Base-by-base conservation (phyloP, 2,329 filamentous ascomycete genomes). In the Xylaria sp. region DNA sequence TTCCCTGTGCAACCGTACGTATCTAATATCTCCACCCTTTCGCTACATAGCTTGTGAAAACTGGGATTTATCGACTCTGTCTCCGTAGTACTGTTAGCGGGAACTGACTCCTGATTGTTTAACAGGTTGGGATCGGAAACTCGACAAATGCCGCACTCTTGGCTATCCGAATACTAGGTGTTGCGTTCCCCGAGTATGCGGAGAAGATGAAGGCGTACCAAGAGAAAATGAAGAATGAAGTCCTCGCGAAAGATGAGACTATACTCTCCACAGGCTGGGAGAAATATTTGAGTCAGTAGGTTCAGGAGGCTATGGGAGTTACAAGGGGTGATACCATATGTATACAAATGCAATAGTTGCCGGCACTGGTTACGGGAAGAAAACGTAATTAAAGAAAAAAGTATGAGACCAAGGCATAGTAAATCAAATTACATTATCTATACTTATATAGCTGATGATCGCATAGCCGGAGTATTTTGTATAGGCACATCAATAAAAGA, bases 121-220 rank as follows among this genome's bases (percentile, higher is more conserved):
- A 66, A 67, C 10, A 71, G 0, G 91, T 94, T 3, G 92, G 89
- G 12, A 93, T 94, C 79, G 93, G 93, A 80, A 94, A 94, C 81
- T 91, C 90, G 28, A 91, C 91, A 65, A 94, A 94, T 75, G 92
- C 92, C 0, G 92, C 89, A 0, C 83, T 94, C 20, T 81, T 93
- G n/a, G 91, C 92, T 0, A 86, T 91, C 23, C 84, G 91, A 20
- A 91, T 93, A 41, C 79, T 94, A 3, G 90, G 90, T 3, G 80
- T 87, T 3, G 84, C 82, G 46, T 86, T 91, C 66, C 80, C 82
- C 15, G 83, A 81, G n/a, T 83, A 92, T n/a, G 81, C 84, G 59
- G 80, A 86, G 68, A 84, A 85, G 74, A 84, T 92, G 82, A 85
- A 84, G 70, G 81, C 84, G 20, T 94, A 92, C 77, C 87, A 89